Evolutionary conservation across 2,329 filamentous ascomycete species (phyloP), one percentile per base, ranked within the genome.

Genomic region (Tolypocladium tropicale): DNA sequence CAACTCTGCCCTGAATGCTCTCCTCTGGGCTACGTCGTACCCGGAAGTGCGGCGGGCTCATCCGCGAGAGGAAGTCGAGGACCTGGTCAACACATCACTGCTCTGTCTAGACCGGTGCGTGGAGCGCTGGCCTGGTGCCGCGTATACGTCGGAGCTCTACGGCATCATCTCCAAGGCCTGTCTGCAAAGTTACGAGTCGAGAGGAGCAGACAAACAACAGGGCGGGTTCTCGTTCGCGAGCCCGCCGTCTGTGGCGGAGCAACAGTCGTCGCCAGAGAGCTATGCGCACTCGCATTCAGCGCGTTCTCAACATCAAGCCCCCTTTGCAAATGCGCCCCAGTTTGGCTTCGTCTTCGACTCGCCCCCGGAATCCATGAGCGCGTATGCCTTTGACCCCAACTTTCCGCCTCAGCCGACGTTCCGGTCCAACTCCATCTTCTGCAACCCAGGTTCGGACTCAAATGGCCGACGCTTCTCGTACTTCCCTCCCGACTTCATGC

Each of bases 21-120:
- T 96, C 53, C 79, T 99, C 1, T 99, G 94, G 94, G 84, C 89
- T 2, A 80, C 95, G 9, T 95, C 92, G 1, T 96, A 95, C 66
- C 80, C 86, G 4, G 88, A 93, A 61, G 85, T 97, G 28, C 86
- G 94, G 50, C 80, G 82, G 55, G 76, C 82, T 21, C 87, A 96
- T 67, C 70, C 80, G 4, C 83, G 85, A 23, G 84, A 90, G 49
- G 86, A 94, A 60, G 86, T 95, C 0, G 85, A 93, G 65, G 77
- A 82, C 30, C 81, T 94, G 61, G 79, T 96, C 48, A 79, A 85
- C 52, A 80, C 85, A 23, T 89, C 89, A 0, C 76, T 96, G 57
- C 86, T 92, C 54, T 87, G 89, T 5, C 86, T 97, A 58, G 81
- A 86, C 57, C 82, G 87, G 56, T 92, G 90, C 56, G 88, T 89